phyloP scores from a whole-genome alignment of 2,329 filamentous ascomycete genomes.

The Cladophialophora exuberans region DNA sequence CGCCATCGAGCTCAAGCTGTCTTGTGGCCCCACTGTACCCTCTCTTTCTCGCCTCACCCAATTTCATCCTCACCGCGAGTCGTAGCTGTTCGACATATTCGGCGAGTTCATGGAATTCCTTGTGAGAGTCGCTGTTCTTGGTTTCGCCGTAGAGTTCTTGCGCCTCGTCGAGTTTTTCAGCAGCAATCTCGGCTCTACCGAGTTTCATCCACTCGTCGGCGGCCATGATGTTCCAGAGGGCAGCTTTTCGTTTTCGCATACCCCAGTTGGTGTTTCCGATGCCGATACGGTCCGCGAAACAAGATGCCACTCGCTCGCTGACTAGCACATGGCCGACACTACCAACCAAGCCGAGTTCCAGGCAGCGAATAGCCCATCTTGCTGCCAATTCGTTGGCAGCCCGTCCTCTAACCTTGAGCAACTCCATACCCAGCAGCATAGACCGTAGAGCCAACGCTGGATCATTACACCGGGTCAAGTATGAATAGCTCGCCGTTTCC shows the following conservation, averaged over 20 bases:
- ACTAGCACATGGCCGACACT: constrained; percentile 76
- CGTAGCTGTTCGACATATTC: constrained; percentile 48
- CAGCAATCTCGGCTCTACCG: constrained; percentile 76
- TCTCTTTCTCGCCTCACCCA: constrained; percentile 39
- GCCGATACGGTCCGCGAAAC: constrained; percentile 75
- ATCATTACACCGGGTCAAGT: constrained; percentile 79
- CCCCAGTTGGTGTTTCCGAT: constrained; percentile 70
- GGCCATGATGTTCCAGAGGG: constrained; percentile 82
- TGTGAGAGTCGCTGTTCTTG: constrained; percentile 42
- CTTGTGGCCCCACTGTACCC: constrained; percentile 30
- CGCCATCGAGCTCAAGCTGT: constrained; percentile 22
- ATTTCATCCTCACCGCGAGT: constrained; percentile 50
- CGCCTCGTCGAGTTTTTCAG: constrained; percentile 74
- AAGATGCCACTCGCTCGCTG: constrained; percentile 82
- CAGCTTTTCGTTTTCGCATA: constrained; percentile 77
- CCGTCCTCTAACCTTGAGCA: constrained; percentile 78
- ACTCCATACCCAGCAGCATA: constrained; percentile 75
- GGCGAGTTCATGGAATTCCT: constrained; percentile 58
- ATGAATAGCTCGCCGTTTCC: constrained; percentile 89
- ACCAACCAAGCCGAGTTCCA: constrained; percentile 73
- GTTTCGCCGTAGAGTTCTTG: constrained; percentile 55
- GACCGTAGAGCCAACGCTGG: constrained; percentile 81
- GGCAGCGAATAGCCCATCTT: constrained; percentile 76
- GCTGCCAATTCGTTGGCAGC: constrained; percentile 84
- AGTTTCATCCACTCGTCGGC: constrained; percentile 82